A percentile compares a stretch with the other conserved stretches of the same genome.
These are phyloP conservation scores for Suillus lakei DNA, from an alignment of 768 basidiomycete genomes.

Conservation along the genomic window DNA sequence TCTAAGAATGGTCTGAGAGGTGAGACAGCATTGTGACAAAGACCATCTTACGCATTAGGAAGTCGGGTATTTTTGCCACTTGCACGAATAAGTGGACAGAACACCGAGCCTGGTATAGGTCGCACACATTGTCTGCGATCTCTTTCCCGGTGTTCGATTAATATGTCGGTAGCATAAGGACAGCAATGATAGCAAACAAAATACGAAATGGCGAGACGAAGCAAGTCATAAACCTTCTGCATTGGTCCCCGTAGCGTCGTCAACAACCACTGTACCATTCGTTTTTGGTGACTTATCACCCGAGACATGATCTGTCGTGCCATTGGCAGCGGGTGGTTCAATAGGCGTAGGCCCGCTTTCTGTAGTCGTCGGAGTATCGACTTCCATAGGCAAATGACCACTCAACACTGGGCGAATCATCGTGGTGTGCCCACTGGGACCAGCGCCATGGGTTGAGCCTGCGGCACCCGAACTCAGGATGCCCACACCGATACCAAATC, in stretches of 20 bases:
- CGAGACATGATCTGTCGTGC: conserved; percentile 13
- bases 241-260: conserved; percentile 19
- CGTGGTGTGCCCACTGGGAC: conserved; percentile 72
- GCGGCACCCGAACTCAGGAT: conserved; percentile 68
- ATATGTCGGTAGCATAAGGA: conserved; percentile 3
- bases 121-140: not conserved
- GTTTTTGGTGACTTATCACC: conserved; percentile 20
- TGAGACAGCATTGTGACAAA: conserved; percentile 2
- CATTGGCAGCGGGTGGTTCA: conserved; percentile 18
- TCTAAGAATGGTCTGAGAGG: not conserved
- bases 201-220: not conserved
- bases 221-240: conserved; percentile 15
- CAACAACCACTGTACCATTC: conserved; percentile 29
- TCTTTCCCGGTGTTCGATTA: conserved; percentile 2
- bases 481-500: conserved; percentile 71
- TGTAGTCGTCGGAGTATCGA: conserved; percentile 25
- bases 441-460: conserved; percentile 68
- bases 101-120: not conserved
- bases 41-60: conserved; percentile 1
- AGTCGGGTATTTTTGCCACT: not conserved
- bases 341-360: conserved; percentile 22
- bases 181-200: not conserved
- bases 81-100: not conserved
- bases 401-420: conserved; percentile 34
- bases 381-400: conserved; percentile 37